Evolutionary conservation across 75 land plant genomes (phyloP).

Genomic region (Ceratopteris richardii): DNA sequence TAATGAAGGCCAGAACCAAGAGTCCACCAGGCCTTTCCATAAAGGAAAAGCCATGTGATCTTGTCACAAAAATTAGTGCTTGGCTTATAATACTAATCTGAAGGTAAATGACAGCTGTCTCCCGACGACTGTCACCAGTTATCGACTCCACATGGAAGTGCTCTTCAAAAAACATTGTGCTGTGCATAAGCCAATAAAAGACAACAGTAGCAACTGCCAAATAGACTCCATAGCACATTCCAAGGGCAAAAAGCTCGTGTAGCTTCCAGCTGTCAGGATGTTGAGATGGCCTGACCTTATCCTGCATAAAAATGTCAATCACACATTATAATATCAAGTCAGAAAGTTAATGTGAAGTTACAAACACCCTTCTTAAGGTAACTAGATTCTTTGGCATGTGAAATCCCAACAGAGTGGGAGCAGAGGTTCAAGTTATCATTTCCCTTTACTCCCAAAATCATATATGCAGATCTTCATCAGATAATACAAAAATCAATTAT

Average conservation of each 20-base stretch:
- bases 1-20: constrained; percentile 23
- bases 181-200: constrained; percentile 26
- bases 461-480: no score
- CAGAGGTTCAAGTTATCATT: no score
- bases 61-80: constrained; percentile 35
- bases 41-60: constrained; percentile 23
- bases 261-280: constrained; percentile 24
- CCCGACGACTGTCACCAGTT: constrained; percentile 4
- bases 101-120: constrained; percentile 28
- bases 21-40: constrained; percentile 24
- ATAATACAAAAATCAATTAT: no score
- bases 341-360: not conserved
- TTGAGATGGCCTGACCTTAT: constrained; percentile 23
- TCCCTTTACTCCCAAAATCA: no score
- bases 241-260: constrained; percentile 17
- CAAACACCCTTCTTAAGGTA: no score
- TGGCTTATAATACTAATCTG: constrained; percentile 35
- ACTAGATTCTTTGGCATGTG: no score
- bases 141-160: constrained; percentile 14
- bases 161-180: constrained; percentile 21
- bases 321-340: not conserved
- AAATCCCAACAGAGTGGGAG: no score
- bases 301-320: constrained; percentile 11
- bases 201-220: constrained; percentile 16
- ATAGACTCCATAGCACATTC: constrained; percentile 17